These are phyloP conservation scores for Pseudohyphozyma bogoriensis DNA, from an alignment of 768 basidiomycete species.

Conservation along the genomic window DNA sequence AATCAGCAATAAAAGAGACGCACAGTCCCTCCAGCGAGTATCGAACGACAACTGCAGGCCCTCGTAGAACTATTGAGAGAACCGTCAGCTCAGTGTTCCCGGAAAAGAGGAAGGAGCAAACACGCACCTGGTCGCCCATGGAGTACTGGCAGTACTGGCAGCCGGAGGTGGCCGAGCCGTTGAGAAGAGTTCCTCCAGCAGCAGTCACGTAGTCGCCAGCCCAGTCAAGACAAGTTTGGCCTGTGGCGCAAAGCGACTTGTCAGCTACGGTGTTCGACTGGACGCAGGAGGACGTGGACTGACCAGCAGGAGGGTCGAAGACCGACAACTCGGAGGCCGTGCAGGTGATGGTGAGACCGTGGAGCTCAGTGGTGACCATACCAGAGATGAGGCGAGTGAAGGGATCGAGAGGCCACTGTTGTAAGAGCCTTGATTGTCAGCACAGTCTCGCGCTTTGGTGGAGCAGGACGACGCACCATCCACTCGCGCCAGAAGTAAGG, in stretches of 20 bases:
- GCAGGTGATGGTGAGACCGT: conserved; percentile 48
- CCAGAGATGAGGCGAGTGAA: conserved; percentile 62
- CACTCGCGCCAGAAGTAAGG: conserved; percentile 61
- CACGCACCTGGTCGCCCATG: too few species aligned
- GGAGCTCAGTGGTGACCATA: conserved; percentile 65
- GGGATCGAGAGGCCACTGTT: too few species aligned
- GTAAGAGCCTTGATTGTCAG: too few species aligned
- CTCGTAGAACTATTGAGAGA: conserved; percentile 59
- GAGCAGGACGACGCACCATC: too few species aligned
- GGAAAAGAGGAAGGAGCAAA: too few species aligned
- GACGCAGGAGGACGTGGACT: conserved; percentile 41
- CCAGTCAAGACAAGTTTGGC: conserved; percentile 58
- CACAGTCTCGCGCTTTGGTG: conserved; percentile 39
- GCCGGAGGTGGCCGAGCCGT: conserved; percentile 48
- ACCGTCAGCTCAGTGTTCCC: conserved; percentile 34
- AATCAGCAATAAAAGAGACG: too few species aligned
- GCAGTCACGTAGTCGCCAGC: conserved; percentile 53
- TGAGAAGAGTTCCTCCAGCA: conserved; percentile 64
- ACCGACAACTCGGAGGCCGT: conserved; percentile 55
- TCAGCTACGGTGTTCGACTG: not conserved
- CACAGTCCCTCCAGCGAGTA: conserved; percentile 4
- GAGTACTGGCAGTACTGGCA: conserved; percentile 48
- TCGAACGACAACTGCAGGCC: conserved; percentile 58
- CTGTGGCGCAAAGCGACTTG: not conserved
- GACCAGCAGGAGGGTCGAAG: conserved; percentile 62